Base-by-base conservation (phyloP, 148 eudicot genomes). In the Persicaria maculosa region DNA sequence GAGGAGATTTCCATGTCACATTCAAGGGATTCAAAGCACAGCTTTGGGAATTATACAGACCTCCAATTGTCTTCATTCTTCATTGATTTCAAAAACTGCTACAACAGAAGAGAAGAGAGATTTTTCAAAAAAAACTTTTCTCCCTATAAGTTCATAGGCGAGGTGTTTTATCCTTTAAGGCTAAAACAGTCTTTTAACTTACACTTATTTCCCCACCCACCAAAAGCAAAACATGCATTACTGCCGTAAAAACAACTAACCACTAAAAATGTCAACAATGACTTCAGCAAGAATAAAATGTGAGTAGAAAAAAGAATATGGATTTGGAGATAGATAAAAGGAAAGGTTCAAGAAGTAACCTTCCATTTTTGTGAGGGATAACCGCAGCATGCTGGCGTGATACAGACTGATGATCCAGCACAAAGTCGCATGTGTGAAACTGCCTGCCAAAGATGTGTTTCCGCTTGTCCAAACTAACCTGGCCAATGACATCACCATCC, bases 361-460 rank as follows among this genome's bases (percentile, higher is more conserved):
- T 87, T 78, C 98, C 98, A 81, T 94, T 90, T 80, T 92, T 94
- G 87, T 94, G 98, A 52, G 97, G 97, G 82, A 94, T 78, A 20
- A 94, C 96, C 65, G 90, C 98, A 59, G 97, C 98, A 86, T 94
- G 98, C 80, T 94, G 98, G 61, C 98, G 93, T 20, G 97, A 94
- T 65, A 94, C 98, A 67, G 98, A 94, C 55, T 90, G 95, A 82
- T 94, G 98, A 83, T 94, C 98, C 59, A 94, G 90, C 68, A 92
- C 96, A 84, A 86, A 94, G 80, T 94, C 96, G 76, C 98, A 94
- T n/a, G 98, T 80, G 47, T 85, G 97, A 44, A 91, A 74, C 84
- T 90, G 98, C 77, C 98, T 85, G 52, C 98, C 98, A 79, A 94
- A 94, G 73, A 94, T 88, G 75, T 88, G 93, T 76, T 85, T 90